phyloP scores from a whole-genome alignment of 108 stramenopile genomes.

The Skeletonema grethae region DNA sequence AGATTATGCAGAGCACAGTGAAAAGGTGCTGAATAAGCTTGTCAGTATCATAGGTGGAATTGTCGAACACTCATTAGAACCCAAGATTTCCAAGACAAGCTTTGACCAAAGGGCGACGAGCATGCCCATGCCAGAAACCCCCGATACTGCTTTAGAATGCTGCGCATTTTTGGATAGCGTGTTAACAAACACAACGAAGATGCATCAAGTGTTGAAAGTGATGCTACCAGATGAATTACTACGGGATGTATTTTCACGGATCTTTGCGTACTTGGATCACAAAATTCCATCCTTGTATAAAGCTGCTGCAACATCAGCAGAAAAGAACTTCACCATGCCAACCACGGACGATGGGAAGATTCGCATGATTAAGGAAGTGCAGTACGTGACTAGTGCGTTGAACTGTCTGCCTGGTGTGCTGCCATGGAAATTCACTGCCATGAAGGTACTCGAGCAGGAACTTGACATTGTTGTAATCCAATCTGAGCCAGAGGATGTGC shows the following conservation, averaged over 20 bases:
- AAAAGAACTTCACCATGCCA: constrained; percentile 63
- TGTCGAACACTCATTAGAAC: constrained; percentile 83
- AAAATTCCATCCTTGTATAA: constrained; percentile 70
- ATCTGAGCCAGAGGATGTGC: constrained; percentile 1
- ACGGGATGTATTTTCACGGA: constrained; percentile 91
- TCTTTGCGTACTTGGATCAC: constrained; percentile 88
- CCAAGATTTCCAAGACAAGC: constrained; percentile 66
- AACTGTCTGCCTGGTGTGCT: constrained; percentile 71
- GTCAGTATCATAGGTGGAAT: constrained; percentile 95
- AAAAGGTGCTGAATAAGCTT: constrained; percentile 94
- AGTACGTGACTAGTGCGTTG: constrained; percentile 61
- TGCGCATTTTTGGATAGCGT: constrained; percentile 92
- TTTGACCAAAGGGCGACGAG: constrained; percentile 70
- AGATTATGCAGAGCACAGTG: constrained; percentile 89
- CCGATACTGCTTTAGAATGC: constrained; percentile 37
- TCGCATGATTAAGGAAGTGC: constrained; percentile 70
- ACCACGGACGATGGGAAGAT: constrained; percentile 72
- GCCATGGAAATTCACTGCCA: constrained; percentile 85
- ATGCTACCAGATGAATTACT: constrained; percentile 91
- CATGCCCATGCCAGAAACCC: constrained; percentile 19
- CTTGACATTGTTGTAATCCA: constrained; percentile 42
- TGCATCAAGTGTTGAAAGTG: constrained; percentile 92
- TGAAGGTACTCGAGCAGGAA: constrained; percentile 66
- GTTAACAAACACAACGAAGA: constrained; percentile 79
- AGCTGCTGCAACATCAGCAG: constrained; percentile 44